phyloP scores from a whole-genome alignment of 2,329 filamentous ascomycete species.

The Penicillium aurantiogriseum region DNA sequence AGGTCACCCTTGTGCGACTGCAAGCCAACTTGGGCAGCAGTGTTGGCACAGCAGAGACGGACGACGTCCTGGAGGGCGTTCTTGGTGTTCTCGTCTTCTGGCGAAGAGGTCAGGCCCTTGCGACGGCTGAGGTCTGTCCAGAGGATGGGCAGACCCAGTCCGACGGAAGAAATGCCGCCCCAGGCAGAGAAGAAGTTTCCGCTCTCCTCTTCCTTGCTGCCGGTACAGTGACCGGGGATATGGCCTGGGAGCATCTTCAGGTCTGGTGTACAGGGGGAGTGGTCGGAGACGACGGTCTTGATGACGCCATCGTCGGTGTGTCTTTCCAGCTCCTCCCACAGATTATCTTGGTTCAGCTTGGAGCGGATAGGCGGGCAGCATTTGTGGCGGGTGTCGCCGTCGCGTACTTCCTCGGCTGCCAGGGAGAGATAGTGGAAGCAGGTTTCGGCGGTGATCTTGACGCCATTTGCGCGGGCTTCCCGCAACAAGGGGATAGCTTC shows the following conservation, averaged over 20 bases:
- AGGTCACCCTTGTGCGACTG: conserved; percentile 78
- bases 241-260: conserved; percentile 80
- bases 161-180: conserved; percentile 94
- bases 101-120: conserved; percentile 46
- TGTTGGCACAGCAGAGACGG: conserved; percentile 79
- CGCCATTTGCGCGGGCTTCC: conserved; percentile 66
- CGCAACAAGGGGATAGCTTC: conserved; percentile 80
- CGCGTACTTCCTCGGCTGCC: conserved; percentile 74
- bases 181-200: conserved; percentile 96
- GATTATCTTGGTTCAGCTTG: conserved; percentile 73
- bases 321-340: conserved; percentile 76
- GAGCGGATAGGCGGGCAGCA: conserved; percentile 90
- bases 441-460: conserved; percentile 90
- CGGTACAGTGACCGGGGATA: conserved; percentile 53
- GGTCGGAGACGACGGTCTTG: conserved; percentile 87
- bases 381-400: conserved; percentile 89
- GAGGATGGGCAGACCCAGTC: conserved; percentile 85
- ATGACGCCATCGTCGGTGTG: conserved; percentile 72
- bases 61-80: conserved; percentile 73
- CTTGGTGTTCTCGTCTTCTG: conserved; percentile 43
- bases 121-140: conserved; percentile 72
- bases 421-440: conserved; percentile 94
- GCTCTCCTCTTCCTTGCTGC: conserved; percentile 36
- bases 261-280: conserved; percentile 93
- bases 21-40: conserved; percentile 83